Evolutionary conservation across 2,329 filamentous ascomycete species (phyloP).

Genomic region (Pezizomycotina sp.): DNA sequence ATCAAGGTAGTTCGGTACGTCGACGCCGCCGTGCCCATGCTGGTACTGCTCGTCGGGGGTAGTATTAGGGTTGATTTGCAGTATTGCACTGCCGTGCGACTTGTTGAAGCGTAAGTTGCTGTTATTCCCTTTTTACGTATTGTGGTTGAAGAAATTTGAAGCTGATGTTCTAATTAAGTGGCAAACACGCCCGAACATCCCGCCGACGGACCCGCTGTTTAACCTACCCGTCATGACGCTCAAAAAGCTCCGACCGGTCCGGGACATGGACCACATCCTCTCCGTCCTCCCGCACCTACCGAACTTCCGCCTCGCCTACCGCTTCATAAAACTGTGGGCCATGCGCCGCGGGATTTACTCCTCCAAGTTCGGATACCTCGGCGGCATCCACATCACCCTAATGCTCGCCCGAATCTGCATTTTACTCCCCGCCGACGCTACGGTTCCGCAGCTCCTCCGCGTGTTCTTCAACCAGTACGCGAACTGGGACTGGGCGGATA

Average conservation of each 20-base stretch:
- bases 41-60: slow-evolving; percentile 43
- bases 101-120: slow-evolving; percentile 35
- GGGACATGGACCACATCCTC: slow-evolving; percentile 45
- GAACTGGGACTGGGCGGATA: slow-evolving; percentile 40
- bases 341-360: slow-evolving; percentile 46
- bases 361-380: slow-evolving; percentile 47
- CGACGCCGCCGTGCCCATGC: slow-evolving; percentile 44
- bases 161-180: too few relatives aligned
- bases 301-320: slow-evolving; percentile 42
- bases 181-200: slow-evolving; percentile 30
- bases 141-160: too few relatives aligned
- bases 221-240: slow-evolving; percentile 40
- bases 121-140: too few relatives aligned
- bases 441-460: slow-evolving; percentile 37
- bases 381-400: slow-evolving; percentile 47
- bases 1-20: slow-evolving; percentile 42
- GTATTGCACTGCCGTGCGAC: slow-evolving; percentile 43
- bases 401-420: slow-evolving; percentile 47
- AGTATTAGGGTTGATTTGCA: slow-evolving; percentile 45
- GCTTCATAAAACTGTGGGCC: slow-evolving; percentile 47
- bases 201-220: slow-evolving; percentile 39
- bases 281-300: slow-evolving; percentile 43
- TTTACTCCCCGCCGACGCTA: slow-evolving; percentile 29
- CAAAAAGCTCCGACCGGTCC: slow-evolving; percentile 45
- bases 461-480: slow-evolving; percentile 51